Conservation (phyloP, 164 flowering plant species). For the Buxus sempervirens region DNA sequence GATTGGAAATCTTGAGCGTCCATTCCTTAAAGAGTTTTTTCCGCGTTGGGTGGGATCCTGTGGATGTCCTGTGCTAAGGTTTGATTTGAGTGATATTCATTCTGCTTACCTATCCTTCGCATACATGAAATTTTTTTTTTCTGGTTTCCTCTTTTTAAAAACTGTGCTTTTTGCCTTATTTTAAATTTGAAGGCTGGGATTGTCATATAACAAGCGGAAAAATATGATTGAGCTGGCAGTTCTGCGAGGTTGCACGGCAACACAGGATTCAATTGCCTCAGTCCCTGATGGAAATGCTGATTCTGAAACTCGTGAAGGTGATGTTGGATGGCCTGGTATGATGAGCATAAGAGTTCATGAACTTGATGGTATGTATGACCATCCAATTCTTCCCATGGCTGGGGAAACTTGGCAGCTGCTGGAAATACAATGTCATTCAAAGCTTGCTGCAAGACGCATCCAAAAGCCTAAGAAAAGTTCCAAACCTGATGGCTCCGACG, state of each 20-base stretch:
- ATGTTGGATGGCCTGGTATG: slow-evolving; percentile 97
- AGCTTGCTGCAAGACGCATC: slow-evolving; percentile 73
- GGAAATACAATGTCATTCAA: slow-evolving; percentile 90
- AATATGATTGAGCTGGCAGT: slow-evolving; percentile 88
- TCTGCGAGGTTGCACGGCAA: slow-evolving; percentile 73
- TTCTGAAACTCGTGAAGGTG: slow-evolving; percentile 64
- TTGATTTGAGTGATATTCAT: slow-evolving; percentile 13
- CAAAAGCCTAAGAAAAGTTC: slow-evolving; percentile 82
- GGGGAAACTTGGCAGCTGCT: slow-evolving; percentile 88
- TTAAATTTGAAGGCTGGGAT: slow-evolving; percentile 61
- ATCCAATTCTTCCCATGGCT: slow-evolving; percentile 89
- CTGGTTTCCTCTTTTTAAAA: background rate
- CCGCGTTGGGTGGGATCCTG: slow-evolving; percentile 91
- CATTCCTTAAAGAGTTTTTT: slow-evolving; percentile 94
- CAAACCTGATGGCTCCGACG: slow-evolving; percentile 93
- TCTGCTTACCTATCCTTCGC: background rate
- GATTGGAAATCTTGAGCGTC: slow-evolving; percentile 97
- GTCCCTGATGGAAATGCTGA: slow-evolving; percentile 42
- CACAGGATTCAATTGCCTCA: slow-evolving; percentile 32
- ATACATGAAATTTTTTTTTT: background rate
- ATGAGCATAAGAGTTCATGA: slow-evolving; percentile 95
- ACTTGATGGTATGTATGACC: slow-evolving; percentile 95
- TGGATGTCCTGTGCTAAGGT: slow-evolving; percentile 95
- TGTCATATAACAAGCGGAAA: slow-evolving; percentile 88
- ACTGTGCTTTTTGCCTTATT: slow-evolving; percentile 2